A percentile compares a stretch with the other conserved stretches of the same genome.
These are phyloP conservation scores for Naganishia friedmannii DNA, from an alignment of 768 basidiomycete genomes.

Conservation along the genomic window DNA sequence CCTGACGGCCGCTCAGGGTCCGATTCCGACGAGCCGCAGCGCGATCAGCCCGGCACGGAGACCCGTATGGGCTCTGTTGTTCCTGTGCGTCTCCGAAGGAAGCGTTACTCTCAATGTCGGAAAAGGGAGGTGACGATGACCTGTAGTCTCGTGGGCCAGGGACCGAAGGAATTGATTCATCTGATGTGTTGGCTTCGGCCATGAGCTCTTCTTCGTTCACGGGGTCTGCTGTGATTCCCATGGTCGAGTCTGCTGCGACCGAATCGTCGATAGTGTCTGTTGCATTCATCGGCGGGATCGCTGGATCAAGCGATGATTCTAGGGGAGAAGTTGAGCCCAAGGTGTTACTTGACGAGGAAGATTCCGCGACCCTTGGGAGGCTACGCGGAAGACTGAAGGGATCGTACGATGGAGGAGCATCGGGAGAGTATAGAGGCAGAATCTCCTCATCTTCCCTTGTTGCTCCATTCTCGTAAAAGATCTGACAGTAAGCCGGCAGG, in stretches of 20 bases:
- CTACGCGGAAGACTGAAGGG: background rate
- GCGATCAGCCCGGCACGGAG: background rate
- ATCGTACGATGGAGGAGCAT: conserved; percentile 19
- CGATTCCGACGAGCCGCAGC: background rate
- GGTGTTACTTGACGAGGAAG: background rate
- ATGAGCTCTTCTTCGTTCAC: background rate
- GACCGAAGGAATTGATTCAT: background rate
- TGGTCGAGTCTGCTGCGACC: background rate
- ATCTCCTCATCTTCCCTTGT: conserved; percentile 41
- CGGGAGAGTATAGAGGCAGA: conserved; percentile 41
- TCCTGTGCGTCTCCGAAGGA: conserved; percentile 4
- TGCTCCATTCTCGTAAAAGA: conserved; percentile 50
- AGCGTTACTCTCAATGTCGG: background rate
- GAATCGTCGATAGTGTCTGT: background rate
- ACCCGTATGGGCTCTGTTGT: background rate
- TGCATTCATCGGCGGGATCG: background rate
- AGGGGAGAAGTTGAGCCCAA: background rate
- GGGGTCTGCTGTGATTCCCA: conserved; percentile 3
- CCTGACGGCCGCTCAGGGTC: background rate
- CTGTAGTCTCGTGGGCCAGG: background rate
- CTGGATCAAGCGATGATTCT: background rate
- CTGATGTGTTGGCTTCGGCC: background rate
- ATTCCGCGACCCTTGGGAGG: background rate
- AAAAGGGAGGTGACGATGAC: background rate
- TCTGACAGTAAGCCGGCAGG: conserved; percentile 48